Base-by-base conservation (phyloP, 805 yeast genomes). In the Starmerella vitae region DNA sequence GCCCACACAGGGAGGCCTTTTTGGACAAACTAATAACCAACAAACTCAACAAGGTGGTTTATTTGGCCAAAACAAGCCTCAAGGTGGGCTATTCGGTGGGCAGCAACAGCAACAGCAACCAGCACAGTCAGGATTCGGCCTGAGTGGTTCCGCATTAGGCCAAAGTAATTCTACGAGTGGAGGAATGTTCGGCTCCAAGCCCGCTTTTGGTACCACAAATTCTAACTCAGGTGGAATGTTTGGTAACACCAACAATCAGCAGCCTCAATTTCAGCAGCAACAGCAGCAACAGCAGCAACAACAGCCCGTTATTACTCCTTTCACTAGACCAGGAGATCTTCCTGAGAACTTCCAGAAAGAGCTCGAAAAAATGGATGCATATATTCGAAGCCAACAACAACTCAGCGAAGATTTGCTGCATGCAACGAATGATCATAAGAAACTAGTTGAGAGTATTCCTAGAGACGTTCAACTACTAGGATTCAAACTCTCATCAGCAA, bases 251-350 rank as follows among this genome's bases (percentile, higher is more conserved):
- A 33, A 15, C 33, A 36, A 37, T 6, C 12, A 28, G 14, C 34
- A 33, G 19, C 13, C 28, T 12, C 36, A 28, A 20, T n/a, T n/a
- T n/a, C 38, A 37, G 28, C 40, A 19, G n/a, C 45, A 32, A 14
- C 50, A 44, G 20, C 44, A 33, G 12, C 49, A 41, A 30, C 56
- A 43, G 41, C 51, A 33, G 19, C 52, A 40, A 17, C 52, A 46
- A 25, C 41, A 20, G 32, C 42, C 53, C 8, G 65, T 62, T 27
- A 61, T 73, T 40, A 71, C 76, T 2, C 69, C 77, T 2, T 64
- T 72, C 60, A 70, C 78, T 1, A 54, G 78, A 25, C 75, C 73
- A 4, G 67, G 74, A 5, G 78, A 74, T 49, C 65, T 74, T 30
- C 73, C 78, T 1, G 73, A 68, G 17, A 55, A 60, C 12, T 60